Evolutionary conservation across 139 green algal species (phyloP).

Genomic region (Tetraselmis striata): DNA sequence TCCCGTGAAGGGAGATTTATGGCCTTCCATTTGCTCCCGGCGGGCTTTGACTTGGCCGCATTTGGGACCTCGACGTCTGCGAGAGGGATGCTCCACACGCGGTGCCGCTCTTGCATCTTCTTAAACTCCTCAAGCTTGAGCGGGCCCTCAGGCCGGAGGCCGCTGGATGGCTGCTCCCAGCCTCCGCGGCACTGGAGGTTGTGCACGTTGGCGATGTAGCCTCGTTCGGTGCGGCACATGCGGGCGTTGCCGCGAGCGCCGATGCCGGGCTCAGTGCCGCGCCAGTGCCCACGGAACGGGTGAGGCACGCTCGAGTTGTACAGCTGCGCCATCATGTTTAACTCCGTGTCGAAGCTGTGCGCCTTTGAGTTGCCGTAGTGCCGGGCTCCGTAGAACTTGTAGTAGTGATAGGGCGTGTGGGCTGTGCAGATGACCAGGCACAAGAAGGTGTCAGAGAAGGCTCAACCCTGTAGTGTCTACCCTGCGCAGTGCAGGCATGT

Average conservation of each 20-base stretch:
- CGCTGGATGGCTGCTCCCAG: neutral
- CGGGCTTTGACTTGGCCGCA: neutral
- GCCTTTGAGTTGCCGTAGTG: neutral
- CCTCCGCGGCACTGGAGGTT: neutral
- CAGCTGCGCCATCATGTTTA: neutral
- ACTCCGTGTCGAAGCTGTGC: constrained; percentile 4
- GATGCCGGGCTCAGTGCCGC: neutral
- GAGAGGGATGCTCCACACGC: neutral
- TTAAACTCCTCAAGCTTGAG: neutral
- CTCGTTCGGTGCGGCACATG: neutral
- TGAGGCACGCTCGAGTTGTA: neutral
- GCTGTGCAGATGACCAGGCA: too few relatives aligned
- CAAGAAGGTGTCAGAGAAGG: too few relatives aligned
- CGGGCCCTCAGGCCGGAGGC: neutral
- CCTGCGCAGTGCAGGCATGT: too few relatives aligned
- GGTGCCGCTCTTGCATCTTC: neutral
- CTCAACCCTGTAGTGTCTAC: too few relatives aligned
- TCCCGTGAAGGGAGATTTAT: neutral
- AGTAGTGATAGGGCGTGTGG: constrained; percentile 1
- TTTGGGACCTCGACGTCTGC: neutral
- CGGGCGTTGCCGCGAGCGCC: neutral
- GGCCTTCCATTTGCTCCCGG: neutral
- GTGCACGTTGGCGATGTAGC: neutral
- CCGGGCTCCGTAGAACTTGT: neutral
- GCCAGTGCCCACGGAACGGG: neutral